Percentiles rank a stretch among this genome's conserved stretches.
Evolutionary conservation across 805 yeast genomes (phyloP).

Genomic region (Ascoidea tarda): DNA sequence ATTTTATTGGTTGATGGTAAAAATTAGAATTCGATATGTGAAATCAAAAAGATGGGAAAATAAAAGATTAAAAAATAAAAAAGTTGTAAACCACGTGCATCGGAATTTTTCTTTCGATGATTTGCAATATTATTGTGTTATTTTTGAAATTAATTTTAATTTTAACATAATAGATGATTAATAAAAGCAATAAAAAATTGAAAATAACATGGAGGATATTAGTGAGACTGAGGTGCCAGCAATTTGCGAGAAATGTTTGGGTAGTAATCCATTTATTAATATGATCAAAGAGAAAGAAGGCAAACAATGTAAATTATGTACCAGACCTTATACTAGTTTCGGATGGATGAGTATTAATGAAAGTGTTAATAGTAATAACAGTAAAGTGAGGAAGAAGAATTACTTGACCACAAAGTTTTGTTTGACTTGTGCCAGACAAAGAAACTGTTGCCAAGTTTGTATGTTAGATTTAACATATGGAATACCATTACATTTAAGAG

Average conservation of each 20-base stretch:
- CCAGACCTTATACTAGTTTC: conserved; percentile 71
- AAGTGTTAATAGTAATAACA: conserved; percentile 21
- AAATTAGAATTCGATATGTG: too few species aligned
- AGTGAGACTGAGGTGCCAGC: conserved; percentile 32
- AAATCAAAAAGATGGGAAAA: too few species aligned
- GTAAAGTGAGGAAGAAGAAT: conserved; percentile 7
- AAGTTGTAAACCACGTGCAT: not conserved
- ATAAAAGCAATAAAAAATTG: too few species aligned
- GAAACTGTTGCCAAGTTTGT: conserved; percentile 82
- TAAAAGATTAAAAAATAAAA: too few species aligned
- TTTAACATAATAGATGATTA: too few species aligned
- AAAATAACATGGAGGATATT: not conserved
- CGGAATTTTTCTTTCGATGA: not conserved
- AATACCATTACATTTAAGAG: conserved; percentile 67
- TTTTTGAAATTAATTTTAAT: too few species aligned
- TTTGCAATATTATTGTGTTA: not conserved
- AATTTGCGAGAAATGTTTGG: conserved; percentile 64
- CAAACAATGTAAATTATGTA: conserved; percentile 74
- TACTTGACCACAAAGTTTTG: conserved; percentile 61
- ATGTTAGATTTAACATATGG: conserved; percentile 71
- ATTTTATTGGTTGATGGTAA: not conserved
- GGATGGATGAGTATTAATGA: conserved; percentile 41
- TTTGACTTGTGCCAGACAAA: conserved; percentile 59
- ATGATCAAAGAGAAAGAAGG: conserved; percentile 62
- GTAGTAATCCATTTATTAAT: conserved; percentile 45